Conservation (phyloP, 768 basidiomycete species). For the Hydnum rufescens region DNA sequence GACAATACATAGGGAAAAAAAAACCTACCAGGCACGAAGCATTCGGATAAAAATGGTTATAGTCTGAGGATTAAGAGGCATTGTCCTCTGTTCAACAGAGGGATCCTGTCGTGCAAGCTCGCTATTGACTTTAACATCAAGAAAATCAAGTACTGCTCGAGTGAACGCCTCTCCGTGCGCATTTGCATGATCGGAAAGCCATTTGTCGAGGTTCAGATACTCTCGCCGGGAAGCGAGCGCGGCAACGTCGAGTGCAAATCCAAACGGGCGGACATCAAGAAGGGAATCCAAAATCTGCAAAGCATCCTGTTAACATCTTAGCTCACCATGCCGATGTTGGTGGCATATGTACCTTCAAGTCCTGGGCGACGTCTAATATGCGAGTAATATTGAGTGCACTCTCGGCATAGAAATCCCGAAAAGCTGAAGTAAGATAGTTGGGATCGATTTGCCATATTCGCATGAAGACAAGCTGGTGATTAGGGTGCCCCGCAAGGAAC, state of each 20-base stretch:
- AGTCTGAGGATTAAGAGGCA: conserved; percentile 71
- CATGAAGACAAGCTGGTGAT: conserved; percentile 94
- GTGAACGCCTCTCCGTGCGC: conserved; percentile 73
- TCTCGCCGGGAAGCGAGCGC: conserved; percentile 83
- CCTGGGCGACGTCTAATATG: conserved; percentile 87
- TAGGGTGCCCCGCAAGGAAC: conserved; percentile 84
- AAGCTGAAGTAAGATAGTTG: conserved; percentile 64
- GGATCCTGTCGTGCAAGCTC: conserved; percentile 69
- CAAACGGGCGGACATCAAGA: conserved; percentile 72
- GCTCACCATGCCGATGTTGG: not conserved
- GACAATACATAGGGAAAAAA: not conserved
- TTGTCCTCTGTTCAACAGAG: conserved; percentile 55
- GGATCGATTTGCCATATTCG: conserved; percentile 86
- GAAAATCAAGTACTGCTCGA: conserved; percentile 67
- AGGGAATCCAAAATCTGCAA: conserved; percentile 75
- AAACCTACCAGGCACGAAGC: conserved; percentile 57
- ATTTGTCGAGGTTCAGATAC: conserved; percentile 90
- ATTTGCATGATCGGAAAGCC: conserved; percentile 76
- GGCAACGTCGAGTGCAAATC: conserved; percentile 84
- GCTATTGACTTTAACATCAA: conserved; percentile 82
- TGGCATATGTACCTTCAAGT: conserved; percentile 50
- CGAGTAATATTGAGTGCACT: conserved; percentile 84
- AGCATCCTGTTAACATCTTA: not conserved
- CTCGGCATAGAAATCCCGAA: conserved; percentile 83
- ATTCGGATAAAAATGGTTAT: conserved; percentile 85